Evolutionary conservation across 2,329 filamentous ascomycete genomes (phyloP).

Genomic region (Madurella mycetomatis): DNA sequence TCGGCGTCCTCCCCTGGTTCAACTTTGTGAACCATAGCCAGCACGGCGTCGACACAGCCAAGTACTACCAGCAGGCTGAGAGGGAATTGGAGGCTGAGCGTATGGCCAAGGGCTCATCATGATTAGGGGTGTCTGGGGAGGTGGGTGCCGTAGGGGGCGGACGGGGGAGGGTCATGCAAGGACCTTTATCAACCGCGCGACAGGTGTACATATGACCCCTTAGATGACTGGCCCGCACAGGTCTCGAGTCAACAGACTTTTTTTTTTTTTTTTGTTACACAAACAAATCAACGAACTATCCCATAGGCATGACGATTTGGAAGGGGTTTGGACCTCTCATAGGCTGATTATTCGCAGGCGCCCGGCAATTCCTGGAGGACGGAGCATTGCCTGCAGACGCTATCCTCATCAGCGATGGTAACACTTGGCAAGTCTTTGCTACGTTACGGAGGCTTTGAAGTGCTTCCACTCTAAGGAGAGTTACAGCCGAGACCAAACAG

Average conservation of each 20-base stretch:
- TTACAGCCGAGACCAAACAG: not conserved
- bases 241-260: slow-evolving; percentile 17
- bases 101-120: slow-evolving; percentile 19
- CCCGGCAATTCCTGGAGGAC: too few species aligned
- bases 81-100: slow-evolving; percentile 80
- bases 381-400: not conserved
- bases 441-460: too few species aligned
- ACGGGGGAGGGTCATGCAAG: not conserved
- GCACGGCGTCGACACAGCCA: slow-evolving; percentile 96
- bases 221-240: slow-evolving; percentile 15
- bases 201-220: slow-evolving; percentile 22
- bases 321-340: not conserved
- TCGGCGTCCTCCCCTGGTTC: slow-evolving; percentile 88
- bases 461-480: not conserved
- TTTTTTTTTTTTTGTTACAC: slow-evolving; percentile 14
- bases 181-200: slow-evolving; percentile 10
- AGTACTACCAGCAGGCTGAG: slow-evolving; percentile 96
- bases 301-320: not conserved
- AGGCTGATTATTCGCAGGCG: too few species aligned
- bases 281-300: not conserved
- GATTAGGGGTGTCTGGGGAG: slow-evolving; percentile 1
- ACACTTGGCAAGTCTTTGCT: too few species aligned
- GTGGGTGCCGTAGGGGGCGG: not conserved
- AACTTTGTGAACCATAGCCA: slow-evolving; percentile 96
- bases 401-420: not conserved